Evolutionary conservation across 305 asterid genomes (phyloP), one percentile per base, ranked within the genome.

Genomic region (Solanum hybrid): DNA sequence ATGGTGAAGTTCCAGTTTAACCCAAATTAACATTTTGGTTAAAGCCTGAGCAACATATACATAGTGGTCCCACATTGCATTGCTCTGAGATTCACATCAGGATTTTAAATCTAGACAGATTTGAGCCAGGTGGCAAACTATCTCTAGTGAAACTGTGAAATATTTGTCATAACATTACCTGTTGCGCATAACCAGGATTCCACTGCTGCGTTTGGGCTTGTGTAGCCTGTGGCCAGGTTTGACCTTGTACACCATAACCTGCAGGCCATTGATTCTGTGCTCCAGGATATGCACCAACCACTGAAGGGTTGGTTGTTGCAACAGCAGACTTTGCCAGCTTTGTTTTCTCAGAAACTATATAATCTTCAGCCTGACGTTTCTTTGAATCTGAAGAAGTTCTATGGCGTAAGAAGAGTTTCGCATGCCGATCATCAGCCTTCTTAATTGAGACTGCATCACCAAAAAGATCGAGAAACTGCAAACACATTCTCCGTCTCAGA

Each of bases 401-500:
- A 91, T 95, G 96, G 90, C 93, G 96, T 92, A 95, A 92, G 93
- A 98, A 98, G 86, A 97, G 95, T 93, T 97, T 98, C 37, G 97
- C 95, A 90, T 98, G 99, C 82, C 99, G 95, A 90, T 95, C 89
- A 91, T 96, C 98, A 70, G 99, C 99, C 92, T 95, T 95, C 95
- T 95, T 94, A 51, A 95, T 91, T 51, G 94, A 86, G 91, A 92
- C 91, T n/a, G 93, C 95, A 89, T 97, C 98, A 89, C 99, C 99
- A 93, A 97, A 98, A 89, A 98, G 95, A 92, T 98, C 99, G 97
- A 98, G 90, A 93, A 98, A 97, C 99, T 97, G 96, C 95, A 93
- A 78, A 90, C 89, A 79, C 85, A 38, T 77, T 34, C 29, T 61
- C 80, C 1, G 29, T 75, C 83, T 38, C 65, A 37, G 84, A 73